phyloP scores from a whole-genome alignment of 164 flowering plant genomes.

The Akebia trifoliata region DNA sequence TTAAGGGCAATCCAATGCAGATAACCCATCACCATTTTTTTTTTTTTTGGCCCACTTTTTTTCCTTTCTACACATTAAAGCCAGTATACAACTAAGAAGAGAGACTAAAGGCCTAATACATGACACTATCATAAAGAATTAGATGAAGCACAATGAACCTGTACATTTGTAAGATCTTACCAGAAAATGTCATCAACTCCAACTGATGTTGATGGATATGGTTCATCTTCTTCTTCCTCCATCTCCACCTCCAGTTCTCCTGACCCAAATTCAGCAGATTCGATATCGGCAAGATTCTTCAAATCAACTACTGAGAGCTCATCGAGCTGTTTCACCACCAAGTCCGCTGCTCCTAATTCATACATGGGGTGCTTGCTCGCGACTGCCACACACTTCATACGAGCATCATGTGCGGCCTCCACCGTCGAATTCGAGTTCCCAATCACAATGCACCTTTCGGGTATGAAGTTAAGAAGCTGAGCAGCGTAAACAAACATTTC shows the following conservation, averaged over 20 bases:
- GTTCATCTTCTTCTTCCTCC: constrained; percentile 59
- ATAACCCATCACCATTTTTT: constrained; percentile 10
- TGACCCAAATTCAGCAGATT: constrained; percentile 52
- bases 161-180: constrained; percentile 23
- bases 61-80: constrained; percentile 13
- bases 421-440: constrained; percentile 89
- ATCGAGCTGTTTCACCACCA: constrained; percentile 76
- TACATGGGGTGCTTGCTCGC: constrained; percentile 93
- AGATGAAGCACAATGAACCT: constrained; percentile 17
- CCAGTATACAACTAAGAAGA: constrained; percentile 22
- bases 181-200: constrained; percentile 54
- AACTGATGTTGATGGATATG: constrained; percentile 31
- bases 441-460: constrained; percentile 91
- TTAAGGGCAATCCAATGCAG: constrained; percentile 25
- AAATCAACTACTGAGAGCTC: constrained; percentile 90
- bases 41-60: constrained; percentile 11
- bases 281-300: constrained; percentile 83
- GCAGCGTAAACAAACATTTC: constrained; percentile 95
- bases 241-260: constrained; percentile 66
- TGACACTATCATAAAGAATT: constrained; percentile 17
- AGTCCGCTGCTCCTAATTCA: constrained; percentile 91
- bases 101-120: constrained; percentile 16
- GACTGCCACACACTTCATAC: constrained; percentile 95
- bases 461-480: constrained; percentile 71
- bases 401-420: constrained; percentile 94